Evolutionary conservation across 2,329 filamentous ascomycete species (phyloP), one percentile per base, ranked within the genome.

Genomic region (Botrytis aclada): DNA sequence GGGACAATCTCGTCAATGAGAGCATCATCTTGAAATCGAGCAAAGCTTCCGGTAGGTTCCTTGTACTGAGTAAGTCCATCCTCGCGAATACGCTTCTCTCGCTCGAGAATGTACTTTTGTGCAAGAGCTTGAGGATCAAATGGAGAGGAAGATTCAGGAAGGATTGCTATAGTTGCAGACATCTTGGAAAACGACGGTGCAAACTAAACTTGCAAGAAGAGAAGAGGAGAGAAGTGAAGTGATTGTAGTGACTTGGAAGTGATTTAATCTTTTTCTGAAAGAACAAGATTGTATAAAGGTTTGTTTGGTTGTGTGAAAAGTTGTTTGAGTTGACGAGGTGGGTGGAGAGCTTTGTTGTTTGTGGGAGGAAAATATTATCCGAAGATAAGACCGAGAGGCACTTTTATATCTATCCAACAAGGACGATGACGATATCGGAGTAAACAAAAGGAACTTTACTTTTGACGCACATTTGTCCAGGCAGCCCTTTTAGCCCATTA

Each of bases 1-100:
- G 56, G 43, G 16, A 54, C 20, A 22, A 70, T 72, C 32, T 34
- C 32, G 7, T 70, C 64, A 39, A 41, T 45, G 3, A 70, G 29
- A 12, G 54, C 34, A 62, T 72, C 71, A 39, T 61, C 71, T 61
- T 72, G 51, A 8, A 72, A 72, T 20, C 51, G 41, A 9, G 39
- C 34, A 51, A 72, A 47, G 34, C 62, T n/a, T 12, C 71, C 71
- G 20, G 43, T 67, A 16, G 71, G 63, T 45, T 72, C 71, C 58
- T 70, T 69, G 65, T 72, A 72, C 41, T 72, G 71, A 41, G 64
- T 69, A 22, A 69, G 64, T 20, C 71, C 71, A 54, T 72, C 71
- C 39, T 41, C 71, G 54, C 71, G 71, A 16, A 72, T 25, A 32
- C 71, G 47, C 64, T 70, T 72, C 54, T 69, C 64, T 43, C 65